Conservation (phyloP, 768 basidiomycete species). For the Cantharellus anzutake region DNA sequence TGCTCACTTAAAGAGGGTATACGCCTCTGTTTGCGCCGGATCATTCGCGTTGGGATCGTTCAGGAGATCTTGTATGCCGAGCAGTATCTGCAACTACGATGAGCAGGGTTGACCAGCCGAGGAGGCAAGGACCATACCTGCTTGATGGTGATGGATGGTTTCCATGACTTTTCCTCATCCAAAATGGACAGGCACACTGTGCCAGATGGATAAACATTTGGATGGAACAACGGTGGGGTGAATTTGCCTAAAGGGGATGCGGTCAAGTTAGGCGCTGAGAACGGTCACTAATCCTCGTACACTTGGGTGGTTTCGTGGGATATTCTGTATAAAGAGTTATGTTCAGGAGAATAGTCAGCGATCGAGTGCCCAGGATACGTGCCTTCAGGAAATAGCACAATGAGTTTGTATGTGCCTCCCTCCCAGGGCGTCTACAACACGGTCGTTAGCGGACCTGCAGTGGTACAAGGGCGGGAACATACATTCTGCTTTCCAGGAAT, state of each 20-base stretch:
- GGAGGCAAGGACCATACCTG: slow-evolving; percentile 34
- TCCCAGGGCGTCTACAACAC: slow-evolving; percentile 79
- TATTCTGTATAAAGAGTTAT: slow-evolving; percentile 37
- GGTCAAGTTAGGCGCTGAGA: neutral
- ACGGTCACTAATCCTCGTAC: slow-evolving; percentile 24
- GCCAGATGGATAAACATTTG: slow-evolving; percentile 96
- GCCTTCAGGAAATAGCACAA: slow-evolving; percentile 97
- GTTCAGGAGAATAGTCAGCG: neutral
- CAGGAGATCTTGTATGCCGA: slow-evolving; percentile 90
- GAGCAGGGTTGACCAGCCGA: neutral
- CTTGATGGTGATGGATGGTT: slow-evolving; percentile 96
- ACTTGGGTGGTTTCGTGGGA: slow-evolving; percentile 89
- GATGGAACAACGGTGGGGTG: slow-evolving; percentile 85
- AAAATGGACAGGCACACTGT: slow-evolving; percentile 96
- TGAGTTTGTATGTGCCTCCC: slow-evolving; percentile 81
- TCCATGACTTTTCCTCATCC: slow-evolving; percentile 98
- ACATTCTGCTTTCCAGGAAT: slow-evolving; percentile 87
- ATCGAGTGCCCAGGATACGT: slow-evolving; percentile 3
- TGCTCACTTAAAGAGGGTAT: slow-evolving; percentile 93
- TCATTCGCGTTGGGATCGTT: slow-evolving; percentile 94
- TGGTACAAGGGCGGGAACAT: slow-evolving; percentile 16
- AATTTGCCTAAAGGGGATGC: slow-evolving; percentile 65
- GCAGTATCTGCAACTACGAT: slow-evolving; percentile 43
- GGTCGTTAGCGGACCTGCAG: neutral
- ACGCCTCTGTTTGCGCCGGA: slow-evolving; percentile 96